Percentiles rank a stretch among this genome's conserved stretches.
Evolutionary conservation across 495 filamentous ascomycete genomes (phyloP).

Genomic region (Hamigera avellanea): DNA sequence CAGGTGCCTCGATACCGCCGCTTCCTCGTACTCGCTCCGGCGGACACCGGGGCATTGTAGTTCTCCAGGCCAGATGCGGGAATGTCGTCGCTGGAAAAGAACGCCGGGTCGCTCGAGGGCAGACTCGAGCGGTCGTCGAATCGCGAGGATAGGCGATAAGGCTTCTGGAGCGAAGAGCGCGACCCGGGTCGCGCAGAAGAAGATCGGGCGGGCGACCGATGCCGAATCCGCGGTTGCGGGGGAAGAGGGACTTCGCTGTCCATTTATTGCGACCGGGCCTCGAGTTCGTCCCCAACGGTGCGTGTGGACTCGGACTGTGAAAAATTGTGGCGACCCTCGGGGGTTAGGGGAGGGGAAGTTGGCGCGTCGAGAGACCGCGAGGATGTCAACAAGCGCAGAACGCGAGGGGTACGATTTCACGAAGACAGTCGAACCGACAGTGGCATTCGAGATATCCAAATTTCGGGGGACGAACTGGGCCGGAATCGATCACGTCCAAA

Average conservation of each 20-base stretch:
- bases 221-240: slow-evolving; percentile 29
- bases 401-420: too few relatives aligned
- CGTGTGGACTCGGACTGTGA: too few relatives aligned
- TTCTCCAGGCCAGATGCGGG: slow-evolving; percentile 58
- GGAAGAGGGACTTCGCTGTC: slow-evolving; percentile 34
- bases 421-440: too few relatives aligned
- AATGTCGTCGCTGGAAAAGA: slow-evolving; percentile 73
- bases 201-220: slow-evolving; percentile 20
- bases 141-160: slow-evolving; percentile 19
- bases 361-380: too few relatives aligned
- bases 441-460: too few relatives aligned
- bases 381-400: too few relatives aligned
- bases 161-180: slow-evolving; percentile 16
- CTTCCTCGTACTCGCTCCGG: slow-evolving; percentile 40
- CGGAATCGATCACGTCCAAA: too few relatives aligned
- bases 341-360: too few relatives aligned
- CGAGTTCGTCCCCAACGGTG: too few relatives aligned
- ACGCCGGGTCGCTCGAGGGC: slow-evolving; percentile 59
- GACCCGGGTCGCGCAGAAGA: background rate
- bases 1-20: slow-evolving; percentile 58
- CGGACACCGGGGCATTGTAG: slow-evolving; percentile 36
- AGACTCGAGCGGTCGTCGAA: slow-evolving; percentile 34
- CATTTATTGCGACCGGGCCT: slow-evolving; percentile 14
- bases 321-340: too few relatives aligned
- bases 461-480: too few relatives aligned